A percentile compares a stretch with the other conserved stretches of the same genome.
Conservation (phyloP, 805 yeast genomes). For the Sungouiella blattae region DNA sequence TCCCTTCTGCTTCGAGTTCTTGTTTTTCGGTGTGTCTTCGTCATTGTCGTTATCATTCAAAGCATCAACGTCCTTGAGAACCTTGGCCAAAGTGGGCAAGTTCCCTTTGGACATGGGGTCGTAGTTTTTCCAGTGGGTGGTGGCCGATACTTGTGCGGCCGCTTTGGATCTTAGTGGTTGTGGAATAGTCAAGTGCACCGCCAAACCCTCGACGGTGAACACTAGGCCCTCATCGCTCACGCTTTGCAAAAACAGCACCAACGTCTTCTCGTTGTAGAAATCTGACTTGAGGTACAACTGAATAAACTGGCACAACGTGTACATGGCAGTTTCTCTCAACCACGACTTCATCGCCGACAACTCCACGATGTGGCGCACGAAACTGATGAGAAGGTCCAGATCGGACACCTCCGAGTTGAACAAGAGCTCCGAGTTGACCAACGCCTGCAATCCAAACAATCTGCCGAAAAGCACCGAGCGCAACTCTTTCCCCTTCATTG, state of each 20-base stretch:
- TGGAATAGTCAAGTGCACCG: conserved; percentile 60
- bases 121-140: conserved; percentile 57
- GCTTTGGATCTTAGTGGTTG: conserved; percentile 18
- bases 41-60: conserved; percentile 33
- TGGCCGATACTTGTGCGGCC: conserved; percentile 4
- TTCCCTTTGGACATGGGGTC: conserved; percentile 77
- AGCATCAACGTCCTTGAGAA: conserved; percentile 55
- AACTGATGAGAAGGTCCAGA: conserved; percentile 31
- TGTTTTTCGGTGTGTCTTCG: conserved; percentile 23
- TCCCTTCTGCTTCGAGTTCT: conserved; percentile 50
- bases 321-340: conserved; percentile 80
- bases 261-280: conserved; percentile 14
- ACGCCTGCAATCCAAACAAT: conserved; percentile 77
- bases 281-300: conserved; percentile 9
- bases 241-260: conserved; percentile 33
- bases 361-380: conserved; percentile 48
- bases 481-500: conserved; percentile 76
- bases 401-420: conserved; percentile 15
- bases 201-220: conserved; percentile 74
- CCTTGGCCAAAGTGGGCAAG: conserved; percentile 55
- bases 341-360: conserved; percentile 69
- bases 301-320: conserved; percentile 58
- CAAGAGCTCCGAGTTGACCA: conserved; percentile 47
- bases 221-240: conserved; percentile 54
- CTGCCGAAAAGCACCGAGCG: conserved; percentile 78